Evolutionary conservation across 1,284 basidiomycete species (phyloP), one percentile per base, ranked within the genome.

Genomic region (Hortiboletus rubellus): DNA sequence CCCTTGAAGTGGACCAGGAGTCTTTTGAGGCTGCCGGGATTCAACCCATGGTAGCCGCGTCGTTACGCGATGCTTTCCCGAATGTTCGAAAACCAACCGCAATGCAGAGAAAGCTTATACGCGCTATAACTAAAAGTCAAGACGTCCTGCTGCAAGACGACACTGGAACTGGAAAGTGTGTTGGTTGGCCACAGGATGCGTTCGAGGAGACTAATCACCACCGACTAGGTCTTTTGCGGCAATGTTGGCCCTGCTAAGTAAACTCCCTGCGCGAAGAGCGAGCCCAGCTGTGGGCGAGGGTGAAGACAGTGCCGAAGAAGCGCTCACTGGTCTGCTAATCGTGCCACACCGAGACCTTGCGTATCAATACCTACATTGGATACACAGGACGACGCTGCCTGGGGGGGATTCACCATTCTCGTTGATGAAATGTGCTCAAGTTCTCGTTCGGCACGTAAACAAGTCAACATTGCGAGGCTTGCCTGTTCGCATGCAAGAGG

Each of bases 151-250:
- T 91, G 44, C 84, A 83, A 63, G 88, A 89, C 62, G 76, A 76
- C 38, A 89, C 90, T 15, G 90, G 89, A 7, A 83, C 84, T 46
- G 90, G 89, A 75, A 92, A 92, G 89, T 91, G 65, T 42, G 84
- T 76, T n/a, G 51, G 44, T 31, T 27, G 14, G 48, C 51, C 17
- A 44, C n/a, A 27, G 14, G 44, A 44, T 14, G 24, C 52, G 18
- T 55, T 52, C 36, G 41, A 40, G 30, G 24, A 55, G 42, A 38
- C 31, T 54, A 8, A 59, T 18, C 10, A 36, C 44, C 34, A 30
- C n/a, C 49, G n/a, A 45, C 22, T 56, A 91, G 89, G 71, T 88
- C 89, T 3, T 88, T 92, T 65, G 88, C 86, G 1, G 68, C 86
- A 24, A 73, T 87, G 34, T 65, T 91, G 27, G 86, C 84, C 14